Conservation (phyloP, 176 grass and related monocot species). For the Dactylis glomerata region DNA sequence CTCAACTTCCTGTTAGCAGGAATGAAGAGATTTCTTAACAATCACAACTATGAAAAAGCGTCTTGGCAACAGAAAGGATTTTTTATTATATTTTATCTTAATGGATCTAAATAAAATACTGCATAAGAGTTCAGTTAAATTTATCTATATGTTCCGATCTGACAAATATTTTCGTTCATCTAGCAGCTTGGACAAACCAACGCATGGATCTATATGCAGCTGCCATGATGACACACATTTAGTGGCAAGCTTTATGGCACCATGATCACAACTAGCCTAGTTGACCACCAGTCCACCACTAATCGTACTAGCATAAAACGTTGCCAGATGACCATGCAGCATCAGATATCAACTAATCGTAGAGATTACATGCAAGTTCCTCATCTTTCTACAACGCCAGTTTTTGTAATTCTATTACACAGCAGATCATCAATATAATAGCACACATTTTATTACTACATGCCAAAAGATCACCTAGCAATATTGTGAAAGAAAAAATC, state of each 20-base stretch:
- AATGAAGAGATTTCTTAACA: constrained; percentile 19
- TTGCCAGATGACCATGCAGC: neutral
- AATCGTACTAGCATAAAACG: neutral
- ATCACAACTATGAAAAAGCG: neutral
- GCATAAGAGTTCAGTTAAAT: neutral
- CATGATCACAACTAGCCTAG: neutral
- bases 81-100: neutral
- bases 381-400: neutral
- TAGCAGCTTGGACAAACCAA: neutral
- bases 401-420: neutral
- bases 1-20: constrained; percentile 73
- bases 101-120: neutral
- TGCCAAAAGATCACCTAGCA: neutral
- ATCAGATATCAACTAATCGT: neutral
- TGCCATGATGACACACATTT: neutral
- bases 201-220: neutral
- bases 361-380: neutral
- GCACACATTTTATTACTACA: neutral
- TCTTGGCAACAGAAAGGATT: neutral
- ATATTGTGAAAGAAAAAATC: neutral
- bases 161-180: neutral
- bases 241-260: neutral
- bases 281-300: neutral
- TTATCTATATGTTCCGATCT: neutral
- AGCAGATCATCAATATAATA: neutral